Base-by-base conservation (phyloP, 306 rosid genomes). In the Dryas octopetala region DNA sequence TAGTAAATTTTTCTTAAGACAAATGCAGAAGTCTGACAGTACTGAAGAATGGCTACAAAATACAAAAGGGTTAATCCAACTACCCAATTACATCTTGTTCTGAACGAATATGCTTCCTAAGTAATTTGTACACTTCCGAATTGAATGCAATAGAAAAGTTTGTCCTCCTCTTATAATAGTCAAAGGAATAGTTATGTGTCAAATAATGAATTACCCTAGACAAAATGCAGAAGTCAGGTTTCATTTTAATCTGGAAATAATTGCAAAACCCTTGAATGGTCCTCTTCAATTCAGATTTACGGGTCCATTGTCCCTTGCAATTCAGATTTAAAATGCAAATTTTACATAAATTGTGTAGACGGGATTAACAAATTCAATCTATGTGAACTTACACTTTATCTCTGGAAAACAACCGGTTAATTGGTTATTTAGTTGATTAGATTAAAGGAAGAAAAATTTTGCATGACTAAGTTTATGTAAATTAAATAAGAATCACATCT, bases 231-330 rank as follows among this genome's bases (percentile, higher is more conserved):
- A 58, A 57, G 62, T 32, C 9, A 58, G 40, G 14, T 4, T 32
- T 12, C 38, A 23, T 6, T 8, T 14, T 61, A 12, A 68, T 38
- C 72, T 75, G 73, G 5, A 65, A 19, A 75, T 10, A 75, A 40
- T 52, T 16, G 54, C 50, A 32, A 51, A 17, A 14, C 59, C 59
- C 79, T n/a, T 50, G 23, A 62, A 40, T 62, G 12, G 17, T 66
- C 57, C 51, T 45, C 38, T 15, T 9, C 47, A 49, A 66, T 64
- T 66, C 67, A 55, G 79, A 66, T 23, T 55, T 76, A n/a, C 52
- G 72, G 72, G 65, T 16, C 66, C 38, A 32, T 32, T 32, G 38
- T 32, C 38, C 38, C 38, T 32, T 32, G 38, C 38, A 28, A 28
- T 28, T 28, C 38, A 28, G 38, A 28, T 28, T 28, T 28, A 28